Conservation (phyloP, 1,139 yeast species). For the Candida glucosophila region DNA sequence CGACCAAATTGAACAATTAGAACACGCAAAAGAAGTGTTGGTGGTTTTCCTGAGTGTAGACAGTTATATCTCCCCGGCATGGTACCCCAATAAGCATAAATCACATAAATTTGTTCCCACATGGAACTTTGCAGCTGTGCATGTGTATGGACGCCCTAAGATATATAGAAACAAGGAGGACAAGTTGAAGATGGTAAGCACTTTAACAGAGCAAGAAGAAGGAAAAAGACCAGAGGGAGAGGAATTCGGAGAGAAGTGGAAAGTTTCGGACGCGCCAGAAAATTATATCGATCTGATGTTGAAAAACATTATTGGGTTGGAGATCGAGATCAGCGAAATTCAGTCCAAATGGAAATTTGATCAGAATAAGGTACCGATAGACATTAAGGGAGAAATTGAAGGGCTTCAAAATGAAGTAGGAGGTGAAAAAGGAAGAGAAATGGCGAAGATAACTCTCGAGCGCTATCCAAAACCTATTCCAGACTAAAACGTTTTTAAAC, state of each 20-base stretch:
- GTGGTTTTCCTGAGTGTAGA: conserved; percentile 49
- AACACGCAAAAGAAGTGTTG: conserved; percentile 28
- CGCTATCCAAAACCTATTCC: too few relatives aligned
- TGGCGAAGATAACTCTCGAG: too few relatives aligned
- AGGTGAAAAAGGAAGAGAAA: too few relatives aligned
- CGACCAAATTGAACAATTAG: conserved; percentile 42
- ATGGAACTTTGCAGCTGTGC: conserved; percentile 63
- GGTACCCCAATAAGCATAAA: conserved; percentile 49
- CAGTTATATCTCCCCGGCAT: conserved; percentile 52
- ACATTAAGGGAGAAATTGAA: conserved; percentile 44
- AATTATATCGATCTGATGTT: conserved; percentile 34
- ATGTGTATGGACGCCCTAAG: conserved; percentile 45
- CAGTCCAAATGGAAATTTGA: conserved; percentile 57
- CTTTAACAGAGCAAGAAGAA: conserved; percentile 36
- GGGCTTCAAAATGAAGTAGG: conserved; percentile 31
- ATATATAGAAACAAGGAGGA: conserved; percentile 40
- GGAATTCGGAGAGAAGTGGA: conserved; percentile 47
- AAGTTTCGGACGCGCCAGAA: conserved; percentile 52
- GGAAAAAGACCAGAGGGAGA: too few relatives aligned
- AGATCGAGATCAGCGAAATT: conserved; percentile 40
- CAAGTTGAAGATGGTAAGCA: conserved; percentile 37
- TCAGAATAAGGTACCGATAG: conserved; percentile 38
- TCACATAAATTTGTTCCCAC: conserved; percentile 65
- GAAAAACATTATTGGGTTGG: conserved; percentile 53
- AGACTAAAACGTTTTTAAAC: too few relatives aligned